Evolutionary conservation across 768 basidiomycete species (phyloP).

Genomic region (Fibroporia radiculosa): DNA sequence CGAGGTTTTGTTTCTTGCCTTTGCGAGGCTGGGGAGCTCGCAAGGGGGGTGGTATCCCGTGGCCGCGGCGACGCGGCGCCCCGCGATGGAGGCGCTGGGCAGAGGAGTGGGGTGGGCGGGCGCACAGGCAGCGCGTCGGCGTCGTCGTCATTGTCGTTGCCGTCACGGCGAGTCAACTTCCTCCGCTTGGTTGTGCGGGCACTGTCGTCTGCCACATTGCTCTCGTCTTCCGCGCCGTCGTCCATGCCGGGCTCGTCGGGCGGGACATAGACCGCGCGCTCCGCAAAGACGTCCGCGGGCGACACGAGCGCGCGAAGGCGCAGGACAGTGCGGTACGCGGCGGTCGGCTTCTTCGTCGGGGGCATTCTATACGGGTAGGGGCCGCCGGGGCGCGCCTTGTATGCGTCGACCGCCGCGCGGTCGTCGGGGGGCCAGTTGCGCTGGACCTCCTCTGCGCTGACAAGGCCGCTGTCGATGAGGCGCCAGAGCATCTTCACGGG

Average conservation of each 20-base stretch:
- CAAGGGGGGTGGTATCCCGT: too few relatives aligned
- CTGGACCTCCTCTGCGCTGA: slow-evolving; percentile 19
- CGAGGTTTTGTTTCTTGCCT: too few relatives aligned
- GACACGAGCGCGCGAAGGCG: slow-evolving; percentile 10
- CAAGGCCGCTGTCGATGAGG: slow-evolving; percentile 21
- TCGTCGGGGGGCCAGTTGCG: slow-evolving; percentile 16
- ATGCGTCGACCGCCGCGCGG: slow-evolving; percentile 13
- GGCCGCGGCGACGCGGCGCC: too few relatives aligned
- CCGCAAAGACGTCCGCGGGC: slow-evolving; percentile 13
- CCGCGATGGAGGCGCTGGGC: too few relatives aligned
- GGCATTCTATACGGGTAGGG: slow-evolving; percentile 18
- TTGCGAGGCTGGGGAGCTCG: too few relatives aligned
- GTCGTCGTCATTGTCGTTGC: too few relatives aligned
- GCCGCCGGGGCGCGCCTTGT: slow-evolving; percentile 15
- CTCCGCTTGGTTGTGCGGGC: too few relatives aligned
- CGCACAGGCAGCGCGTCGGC: too few relatives aligned
- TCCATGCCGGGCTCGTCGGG: slow-evolving; percentile 17
- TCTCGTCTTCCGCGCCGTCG: slow-evolving; percentile 6
- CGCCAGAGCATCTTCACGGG: slow-evolving; percentile 17
- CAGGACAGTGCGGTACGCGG: slow-evolving; percentile 15
- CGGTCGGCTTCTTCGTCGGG: slow-evolving; percentile 13
- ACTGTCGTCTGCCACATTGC: too few relatives aligned
- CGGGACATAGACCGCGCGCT: slow-evolving; percentile 19
- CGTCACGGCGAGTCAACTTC: too few relatives aligned
- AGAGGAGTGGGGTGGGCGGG: too few relatives aligned